phyloP scores from a whole-genome alignment of 225 moss, liverwort and hornwort genomes.

The Ulota crispa region DNA sequence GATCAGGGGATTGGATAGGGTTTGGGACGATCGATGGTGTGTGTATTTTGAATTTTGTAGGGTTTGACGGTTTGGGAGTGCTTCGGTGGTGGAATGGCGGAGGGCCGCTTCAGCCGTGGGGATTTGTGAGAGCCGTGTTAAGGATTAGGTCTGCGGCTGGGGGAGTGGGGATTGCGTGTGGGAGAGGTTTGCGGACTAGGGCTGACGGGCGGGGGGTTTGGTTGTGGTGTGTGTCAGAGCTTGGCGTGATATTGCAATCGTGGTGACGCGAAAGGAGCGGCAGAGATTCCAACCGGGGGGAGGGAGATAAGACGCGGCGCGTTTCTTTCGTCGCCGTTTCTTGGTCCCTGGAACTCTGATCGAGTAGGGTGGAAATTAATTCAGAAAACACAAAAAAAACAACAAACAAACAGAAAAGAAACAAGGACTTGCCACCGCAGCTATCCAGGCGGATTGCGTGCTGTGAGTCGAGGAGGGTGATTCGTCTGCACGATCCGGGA shows the following conservation, averaged over 20 bases:
- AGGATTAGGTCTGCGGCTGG: background rate
- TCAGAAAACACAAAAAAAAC: constrained; percentile 20
- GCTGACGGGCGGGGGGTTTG: background rate
- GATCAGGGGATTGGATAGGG: constrained; percentile 11
- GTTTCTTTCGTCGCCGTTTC: constrained; percentile 53
- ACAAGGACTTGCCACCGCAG: background rate
- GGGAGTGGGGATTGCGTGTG: background rate
- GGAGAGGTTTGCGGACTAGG: background rate
- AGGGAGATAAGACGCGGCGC: constrained; percentile 65
- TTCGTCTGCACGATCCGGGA: constrained; percentile 3
- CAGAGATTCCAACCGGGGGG: constrained; percentile 64
- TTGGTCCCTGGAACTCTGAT: constrained; percentile 56
- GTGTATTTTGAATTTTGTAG: background rate
- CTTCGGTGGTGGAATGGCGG: background rate
- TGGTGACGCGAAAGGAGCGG: constrained; percentile 43
- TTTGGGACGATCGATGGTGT: background rate
- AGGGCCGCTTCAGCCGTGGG: too few relatives aligned
- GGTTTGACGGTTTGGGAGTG: background rate
- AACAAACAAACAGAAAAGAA: background rate
- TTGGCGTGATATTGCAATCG: background rate
- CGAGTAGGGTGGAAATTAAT: constrained; percentile 37
- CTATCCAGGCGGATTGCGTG: background rate
- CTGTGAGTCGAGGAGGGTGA: background rate
- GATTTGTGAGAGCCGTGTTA: too few relatives aligned
- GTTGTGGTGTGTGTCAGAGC: background rate